Evolutionary conservation across 1,284 basidiomycete species (phyloP).

Genomic region (Trametes sp.): DNA sequence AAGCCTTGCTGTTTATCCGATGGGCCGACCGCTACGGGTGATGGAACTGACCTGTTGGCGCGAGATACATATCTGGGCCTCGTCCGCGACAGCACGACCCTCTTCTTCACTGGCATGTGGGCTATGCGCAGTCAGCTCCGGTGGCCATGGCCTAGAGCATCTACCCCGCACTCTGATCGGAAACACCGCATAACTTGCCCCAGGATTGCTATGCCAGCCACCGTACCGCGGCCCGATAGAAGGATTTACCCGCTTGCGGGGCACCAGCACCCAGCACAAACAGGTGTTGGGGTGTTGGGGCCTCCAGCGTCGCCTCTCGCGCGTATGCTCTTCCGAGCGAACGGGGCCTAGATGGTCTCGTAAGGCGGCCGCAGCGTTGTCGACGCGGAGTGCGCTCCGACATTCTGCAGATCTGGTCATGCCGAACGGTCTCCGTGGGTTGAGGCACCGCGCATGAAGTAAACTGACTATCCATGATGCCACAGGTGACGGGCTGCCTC

Average conservation of each 20-base stretch:
- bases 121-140: neutral
- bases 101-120: neutral
- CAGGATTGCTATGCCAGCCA: neutral
- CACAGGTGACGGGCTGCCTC: constrained; percentile 58
- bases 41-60: neutral
- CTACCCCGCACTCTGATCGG: neutral
- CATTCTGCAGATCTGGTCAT: neutral
- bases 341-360: constrained; percentile 9
- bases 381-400: constrained; percentile 12
- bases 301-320: neutral
- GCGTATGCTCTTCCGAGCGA: neutral
- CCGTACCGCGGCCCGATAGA: neutral
- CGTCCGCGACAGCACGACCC: neutral
- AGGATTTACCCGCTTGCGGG: neutral
- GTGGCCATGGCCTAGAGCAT: neutral
- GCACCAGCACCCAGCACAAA: neutral
- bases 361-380: neutral
- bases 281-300: constrained; percentile 18
- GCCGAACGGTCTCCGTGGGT: neutral
- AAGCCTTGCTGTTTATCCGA: neutral
- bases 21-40: constrained; percentile 3
- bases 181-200: neutral
- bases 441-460: constrained; percentile 3
- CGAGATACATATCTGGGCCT: neutral
- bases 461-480: constrained; percentile 14